Conservation (phyloP, 2,329 filamentous ascomycete genomes). For the Paecilomyces variotii region DNA sequence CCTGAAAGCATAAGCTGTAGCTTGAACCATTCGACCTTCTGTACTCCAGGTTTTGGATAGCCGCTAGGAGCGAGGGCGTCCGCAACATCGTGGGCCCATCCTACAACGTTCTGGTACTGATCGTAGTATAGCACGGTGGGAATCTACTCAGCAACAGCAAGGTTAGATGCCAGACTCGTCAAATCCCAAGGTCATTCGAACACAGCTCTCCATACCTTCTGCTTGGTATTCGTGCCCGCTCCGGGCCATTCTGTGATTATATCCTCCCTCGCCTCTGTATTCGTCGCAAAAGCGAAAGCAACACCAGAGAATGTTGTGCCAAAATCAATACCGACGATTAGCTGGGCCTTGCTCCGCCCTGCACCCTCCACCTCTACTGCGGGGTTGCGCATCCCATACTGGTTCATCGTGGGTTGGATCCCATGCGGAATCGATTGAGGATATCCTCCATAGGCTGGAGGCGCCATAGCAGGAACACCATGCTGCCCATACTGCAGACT, state of each 20-base stretch:
- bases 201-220: slow-evolving; percentile 60
- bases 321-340: slow-evolving; percentile 99
- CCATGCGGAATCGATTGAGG: slow-evolving; percentile 25
- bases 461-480: slow-evolving; percentile 24
- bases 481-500: slow-evolving; percentile 43
- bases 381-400: slow-evolving; percentile 21
- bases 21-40: slow-evolving; percentile 99
- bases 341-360: slow-evolving; percentile 84
- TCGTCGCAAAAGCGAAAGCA: slow-evolving; percentile 85
- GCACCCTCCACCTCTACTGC: slow-evolving; percentile 71
- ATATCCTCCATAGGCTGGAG: slow-evolving; percentile 39
- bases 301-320: slow-evolving; percentile 98
- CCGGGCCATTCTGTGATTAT: slow-evolving; percentile 99
- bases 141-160: slow-evolving; percentile 54
- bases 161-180: slow-evolving; percentile 2
- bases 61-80: slow-evolving; percentile 93
- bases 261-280: slow-evolving; percentile 95
- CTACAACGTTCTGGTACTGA: slow-evolving; percentile 98
- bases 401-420: slow-evolving; percentile 18
- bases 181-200: slow-evolving; percentile 1
- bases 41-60: slow-evolving; percentile 94
- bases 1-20: slow-evolving; percentile 97
- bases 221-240: slow-evolving; percentile 93
- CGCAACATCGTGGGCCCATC: slow-evolving; percentile 96
- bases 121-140: slow-evolving; percentile 99